Base-by-base conservation (phyloP, 805 yeast genomes). In the Clavispora fructus region DNA sequence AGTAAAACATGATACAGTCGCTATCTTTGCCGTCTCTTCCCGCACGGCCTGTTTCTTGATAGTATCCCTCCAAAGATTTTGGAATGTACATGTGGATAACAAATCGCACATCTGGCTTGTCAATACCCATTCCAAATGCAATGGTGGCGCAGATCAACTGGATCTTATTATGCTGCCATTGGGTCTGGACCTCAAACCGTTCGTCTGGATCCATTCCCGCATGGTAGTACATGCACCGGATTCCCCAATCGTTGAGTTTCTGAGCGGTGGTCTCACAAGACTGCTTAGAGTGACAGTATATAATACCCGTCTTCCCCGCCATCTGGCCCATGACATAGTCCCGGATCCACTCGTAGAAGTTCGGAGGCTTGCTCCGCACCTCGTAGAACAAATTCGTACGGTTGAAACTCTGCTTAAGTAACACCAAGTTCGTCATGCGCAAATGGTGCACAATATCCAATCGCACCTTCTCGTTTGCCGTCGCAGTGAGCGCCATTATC, bases 91-190 rank as follows among this genome's bases (percentile, higher is more conserved):
- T 74, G 67, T 94, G 99, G 37, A 88, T 81, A 4, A 94, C 98
- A 69, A 77, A 91, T 40, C 99, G 72, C 11, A 94, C 99, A 65
- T 94, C 95, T 0, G 97, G 87, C 63, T 94, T 94, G 67, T 94
- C 99, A 46, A 94, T 92, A 41, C 99, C 99, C 99, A 94, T 94
- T 26, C 99, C 99, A 74, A 94, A 94, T 0, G 99, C 99, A 57
- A 94, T 86, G 0, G 99, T 94, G 0, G 99, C 99, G 69, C 97
- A 92, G 12, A 94, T 90, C 1, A 91, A 85, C 59, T 83, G 85
- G 19, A 84, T 67, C 17, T 65, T 62, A 45, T 85, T 84, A 1
- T 67, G 60, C 63, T 94, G 99, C 99, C 99, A 94, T 29, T 67
- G 71, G 19, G 69, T 69, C 64, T 94, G 99, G n/a, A 89, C 80